Conservation (phyloP, 192 early-diverging fungal genomes). For the Rhizophagus sp. region DNA sequence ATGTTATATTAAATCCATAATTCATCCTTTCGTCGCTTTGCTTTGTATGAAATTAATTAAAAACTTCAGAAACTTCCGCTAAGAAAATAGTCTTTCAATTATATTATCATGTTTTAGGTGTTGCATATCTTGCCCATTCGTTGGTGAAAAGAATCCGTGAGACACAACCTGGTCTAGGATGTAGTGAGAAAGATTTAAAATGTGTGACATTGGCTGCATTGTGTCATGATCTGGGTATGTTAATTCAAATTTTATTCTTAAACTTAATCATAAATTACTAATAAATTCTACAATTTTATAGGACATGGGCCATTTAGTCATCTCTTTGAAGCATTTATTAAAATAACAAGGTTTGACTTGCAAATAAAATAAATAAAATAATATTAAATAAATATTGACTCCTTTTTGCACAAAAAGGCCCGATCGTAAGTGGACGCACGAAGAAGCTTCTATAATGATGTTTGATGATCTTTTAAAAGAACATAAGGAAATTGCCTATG, state of each 20-base stretch:
- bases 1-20: not conserved
- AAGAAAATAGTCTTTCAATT: not conserved
- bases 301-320: constrained; percentile 97
- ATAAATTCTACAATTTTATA: constrained; percentile 10
- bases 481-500: constrained; percentile 50
- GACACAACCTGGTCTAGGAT: constrained; percentile 80
- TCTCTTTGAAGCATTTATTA: constrained; percentile 93
- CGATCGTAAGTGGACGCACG: constrained; percentile 66
- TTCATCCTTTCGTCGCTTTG: too few relatives aligned
- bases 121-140: constrained; percentile 75
- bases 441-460: constrained; percentile 84
- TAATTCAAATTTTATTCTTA: not conserved
- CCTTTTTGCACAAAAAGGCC: constrained; percentile 33
- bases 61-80: too few relatives aligned
- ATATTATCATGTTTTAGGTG: constrained; percentile 54
- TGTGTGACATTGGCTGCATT: constrained; percentile 90
- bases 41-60: not conserved
- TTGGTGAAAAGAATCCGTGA: constrained; percentile 70
- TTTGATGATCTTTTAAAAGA: constrained; percentile 76
- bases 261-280: not conserved
- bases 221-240: constrained; percentile 85
- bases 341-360: constrained; percentile 39
- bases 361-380: not conserved
- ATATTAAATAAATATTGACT: not conserved
- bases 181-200: constrained; percentile 70